Conservation (phyloP, 768 basidiomycete genomes). For the Trametes meyenii region DNA sequence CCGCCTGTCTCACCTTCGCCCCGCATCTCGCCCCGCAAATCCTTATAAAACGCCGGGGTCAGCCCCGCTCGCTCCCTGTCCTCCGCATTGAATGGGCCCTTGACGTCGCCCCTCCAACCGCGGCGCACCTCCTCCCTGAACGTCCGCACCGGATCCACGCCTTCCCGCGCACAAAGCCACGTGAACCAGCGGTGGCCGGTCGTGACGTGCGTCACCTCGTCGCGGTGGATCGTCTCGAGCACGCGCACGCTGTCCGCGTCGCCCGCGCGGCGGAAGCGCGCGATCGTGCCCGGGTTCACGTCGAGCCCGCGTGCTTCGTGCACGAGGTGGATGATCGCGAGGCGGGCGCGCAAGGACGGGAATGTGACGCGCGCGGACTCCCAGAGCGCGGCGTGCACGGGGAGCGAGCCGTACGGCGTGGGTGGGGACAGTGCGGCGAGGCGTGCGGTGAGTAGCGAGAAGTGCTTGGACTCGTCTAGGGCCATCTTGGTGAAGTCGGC, state of each 20-base stretch:
- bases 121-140: constrained; percentile 72
- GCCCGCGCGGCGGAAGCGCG: constrained; percentile 65
- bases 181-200: constrained; percentile 85
- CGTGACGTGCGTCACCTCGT: constrained; percentile 82
- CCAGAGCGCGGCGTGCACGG: constrained; percentile 82
- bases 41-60: constrained; percentile 71
- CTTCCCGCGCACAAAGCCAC: constrained; percentile 64
- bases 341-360: constrained; percentile 65
- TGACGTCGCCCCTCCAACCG: constrained; percentile 73
- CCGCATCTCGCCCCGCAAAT: constrained; percentile 62
- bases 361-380: constrained; percentile 72
- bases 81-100: constrained; percentile 81
- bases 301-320: constrained; percentile 85
- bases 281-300: constrained; percentile 81
- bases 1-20: constrained; percentile 9
- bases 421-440: constrained; percentile 62
- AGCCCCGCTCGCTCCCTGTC: constrained; percentile 77
- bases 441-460: constrained; percentile 66
- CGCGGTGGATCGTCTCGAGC: constrained; percentile 76
- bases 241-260: constrained; percentile 67
- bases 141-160: constrained; percentile 58
- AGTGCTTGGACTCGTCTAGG: constrained; percentile 86
- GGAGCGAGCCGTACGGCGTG: constrained; percentile 69
- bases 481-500: constrained; percentile 85
- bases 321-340: constrained; percentile 85